These are phyloP conservation scores for Aspergillus sp. DNA, from an alignment of 2,329 filamentous ascomycete species.

Conservation along the genomic window DNA sequence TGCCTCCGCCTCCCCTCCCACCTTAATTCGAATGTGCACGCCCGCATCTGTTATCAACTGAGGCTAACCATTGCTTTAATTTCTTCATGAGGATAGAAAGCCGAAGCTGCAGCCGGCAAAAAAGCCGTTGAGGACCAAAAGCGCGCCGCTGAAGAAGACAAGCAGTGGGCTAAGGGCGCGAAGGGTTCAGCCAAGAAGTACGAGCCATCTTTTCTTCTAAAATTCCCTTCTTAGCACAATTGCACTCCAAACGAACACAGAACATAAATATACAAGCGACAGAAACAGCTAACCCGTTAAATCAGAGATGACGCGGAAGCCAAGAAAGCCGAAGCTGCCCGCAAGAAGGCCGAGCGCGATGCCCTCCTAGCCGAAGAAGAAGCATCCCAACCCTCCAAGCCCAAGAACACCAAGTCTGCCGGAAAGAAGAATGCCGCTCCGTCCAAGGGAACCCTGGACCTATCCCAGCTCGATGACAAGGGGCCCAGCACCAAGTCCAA, in stretches of 20 bases:
- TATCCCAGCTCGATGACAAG: constrained; percentile 69
- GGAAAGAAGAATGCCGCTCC: constrained; percentile 46
- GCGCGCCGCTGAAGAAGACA: constrained; percentile 66
- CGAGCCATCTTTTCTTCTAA: constrained; percentile 31
- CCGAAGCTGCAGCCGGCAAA: constrained; percentile 80
- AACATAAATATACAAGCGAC: not conserved
- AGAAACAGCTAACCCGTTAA: not conserved
- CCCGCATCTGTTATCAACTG: constrained; percentile 4
- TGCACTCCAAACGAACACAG: not conserved
- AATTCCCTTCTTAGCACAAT: not conserved
- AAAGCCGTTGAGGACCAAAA: constrained; percentile 68
- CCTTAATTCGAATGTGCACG: constrained; percentile 26
- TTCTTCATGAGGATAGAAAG: constrained; percentile 61
- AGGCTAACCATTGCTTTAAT: not conserved
- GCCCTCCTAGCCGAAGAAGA: constrained; percentile 83
- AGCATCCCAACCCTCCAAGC: constrained; percentile 58
- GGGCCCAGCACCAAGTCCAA: constrained; percentile 31
- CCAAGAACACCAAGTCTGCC: constrained; percentile 59
- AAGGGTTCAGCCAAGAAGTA: constrained; percentile 89
- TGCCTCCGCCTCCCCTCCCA: not conserved
- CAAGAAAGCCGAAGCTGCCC: constrained; percentile 77
- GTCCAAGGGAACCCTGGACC: constrained; percentile 54
- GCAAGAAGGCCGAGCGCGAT: constrained; percentile 90
- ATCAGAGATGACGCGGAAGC: constrained; percentile 77
- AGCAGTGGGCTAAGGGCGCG: constrained; percentile 80